phyloP scores from a whole-genome alignment of 306 rosid species.

The Corylus americana region DNA sequence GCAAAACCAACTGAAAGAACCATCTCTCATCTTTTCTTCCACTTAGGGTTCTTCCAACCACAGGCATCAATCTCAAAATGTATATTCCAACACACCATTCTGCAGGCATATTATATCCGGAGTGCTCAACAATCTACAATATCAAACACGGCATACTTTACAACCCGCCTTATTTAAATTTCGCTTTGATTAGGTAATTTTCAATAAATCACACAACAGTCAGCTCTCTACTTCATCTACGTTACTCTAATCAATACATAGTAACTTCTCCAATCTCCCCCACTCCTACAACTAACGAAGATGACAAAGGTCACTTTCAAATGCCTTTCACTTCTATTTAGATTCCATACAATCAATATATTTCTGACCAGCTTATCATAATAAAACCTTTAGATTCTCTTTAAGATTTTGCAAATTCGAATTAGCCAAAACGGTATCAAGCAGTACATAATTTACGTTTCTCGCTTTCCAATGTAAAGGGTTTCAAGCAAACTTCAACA shows the following conservation, averaged over 20 bases:
- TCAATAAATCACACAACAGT: background rate
- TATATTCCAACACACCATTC: too few relatives aligned
- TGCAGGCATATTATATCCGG: background rate
- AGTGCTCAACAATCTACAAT: background rate
- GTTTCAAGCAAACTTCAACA: background rate
- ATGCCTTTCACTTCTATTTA: background rate
- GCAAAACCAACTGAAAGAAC: background rate
- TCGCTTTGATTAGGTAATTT: background rate
- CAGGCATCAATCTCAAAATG: background rate
- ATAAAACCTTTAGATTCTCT: background rate
- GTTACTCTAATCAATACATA: background rate
- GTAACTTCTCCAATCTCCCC: background rate
- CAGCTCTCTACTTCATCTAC: background rate
- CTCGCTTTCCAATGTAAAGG: background rate
- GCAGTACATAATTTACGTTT: background rate
- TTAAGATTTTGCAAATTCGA: background rate
- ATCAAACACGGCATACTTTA: background rate
- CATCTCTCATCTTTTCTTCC: background rate
- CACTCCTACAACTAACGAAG: background rate
- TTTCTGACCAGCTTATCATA: background rate
- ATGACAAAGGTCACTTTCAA: background rate
- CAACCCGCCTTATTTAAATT: background rate
- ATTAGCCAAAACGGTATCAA: background rate
- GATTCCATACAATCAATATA: background rate
- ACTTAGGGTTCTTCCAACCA: background rate